Evolutionary conservation across 2,329 filamentous ascomycete genomes (phyloP), one percentile per base, ranked within the genome.

Genomic region (Fusarium tuaranense): DNA sequence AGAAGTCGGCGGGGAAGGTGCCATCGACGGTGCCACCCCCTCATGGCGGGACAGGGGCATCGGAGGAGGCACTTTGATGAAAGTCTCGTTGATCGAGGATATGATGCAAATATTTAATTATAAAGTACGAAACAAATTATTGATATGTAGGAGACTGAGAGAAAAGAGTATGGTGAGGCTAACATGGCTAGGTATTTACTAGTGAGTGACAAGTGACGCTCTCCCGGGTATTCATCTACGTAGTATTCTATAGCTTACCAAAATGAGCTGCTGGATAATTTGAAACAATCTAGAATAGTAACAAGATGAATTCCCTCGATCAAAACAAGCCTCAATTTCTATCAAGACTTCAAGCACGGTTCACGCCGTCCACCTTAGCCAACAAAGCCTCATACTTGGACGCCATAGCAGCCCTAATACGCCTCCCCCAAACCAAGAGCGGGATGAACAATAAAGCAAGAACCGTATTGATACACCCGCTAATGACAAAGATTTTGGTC

Each of bases 361-460:
- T 20, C 12, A 34, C 30, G 30, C 51, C 20, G 30, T n/a, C 55
- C 9, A 59, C 18, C 55, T 59, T 10, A 14, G 34, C 32, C 34
- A 59, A 7, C 13, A 59, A 36, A 13, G 34, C 55, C 9, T 48
- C 51, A n/a, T 82, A 67, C 20, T 25, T 20, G 22, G 7, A 25
- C 22, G 32, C 55, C 30, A 51, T 25, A 20, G 63, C 34, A 34
- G 53, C 32, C 13, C 78, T 70, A 10, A 73, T 64, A 18, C 38
- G 63, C 64, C 79, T 80, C 18, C 79, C 79, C 78, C 76, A 79
- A 38, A 78, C 71, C 10, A 75, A 68, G 27, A 80, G 53, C 1
- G 78, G 78, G 10, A 80, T 44, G 14, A 69, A 74, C 0, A 78
- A 25, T 3, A 76, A 48, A n/a, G 71, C 67, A 25, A 80, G 63